Percentiles rank a stretch among this genome's conserved stretches.
These are phyloP conservation scores for Colletotrichum spinosum DNA, from an alignment of 2,329 filamentous ascomycete species.

Conservation along the genomic window DNA sequence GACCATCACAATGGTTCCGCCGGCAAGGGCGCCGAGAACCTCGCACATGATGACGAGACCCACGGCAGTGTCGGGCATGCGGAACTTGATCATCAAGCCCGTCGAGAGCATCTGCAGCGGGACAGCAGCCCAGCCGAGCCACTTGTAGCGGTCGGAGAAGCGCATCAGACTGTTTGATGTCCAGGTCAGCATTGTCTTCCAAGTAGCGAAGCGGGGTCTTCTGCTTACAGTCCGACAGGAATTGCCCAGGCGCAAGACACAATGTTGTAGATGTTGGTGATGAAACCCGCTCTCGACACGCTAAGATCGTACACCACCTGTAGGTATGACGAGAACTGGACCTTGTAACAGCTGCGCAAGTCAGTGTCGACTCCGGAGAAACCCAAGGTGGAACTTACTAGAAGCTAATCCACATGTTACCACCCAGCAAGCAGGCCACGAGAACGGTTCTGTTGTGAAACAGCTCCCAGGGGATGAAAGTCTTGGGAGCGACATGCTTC, in stretches of 20 bases:
- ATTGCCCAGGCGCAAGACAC: conserved; percentile 53
- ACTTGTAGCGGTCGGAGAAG: conserved; percentile 47
- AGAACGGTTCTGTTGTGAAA: conserved; percentile 45
- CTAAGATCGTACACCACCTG: conserved; percentile 49
- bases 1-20: conserved; percentile 53
- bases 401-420: conserved; percentile 44
- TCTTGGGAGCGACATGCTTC: conserved; percentile 58
- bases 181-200: background rate
- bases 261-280: conserved; percentile 48
- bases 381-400: conserved; percentile 31
- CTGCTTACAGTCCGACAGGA: conserved; percentile 48
- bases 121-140: conserved; percentile 44
- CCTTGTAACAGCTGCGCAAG: conserved; percentile 44
- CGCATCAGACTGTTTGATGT: conserved; percentile 42
- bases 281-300: conserved; percentile 44
- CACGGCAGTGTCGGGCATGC: conserved; percentile 43
- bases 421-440: conserved; percentile 41
- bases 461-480: conserved; percentile 58
- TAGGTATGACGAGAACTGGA: conserved; percentile 56
- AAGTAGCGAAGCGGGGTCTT: no score
- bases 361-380: background rate
- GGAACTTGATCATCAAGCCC: conserved; percentile 50
- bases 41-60: conserved; percentile 53
- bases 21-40: conserved; percentile 54
- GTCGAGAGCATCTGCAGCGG: conserved; percentile 46